Percentiles rank a stretch among this genome's conserved stretches.
Evolutionary conservation across 1,284 basidiomycete genomes (phyloP).

Genomic region (Sphaerobolus stellatus): DNA sequence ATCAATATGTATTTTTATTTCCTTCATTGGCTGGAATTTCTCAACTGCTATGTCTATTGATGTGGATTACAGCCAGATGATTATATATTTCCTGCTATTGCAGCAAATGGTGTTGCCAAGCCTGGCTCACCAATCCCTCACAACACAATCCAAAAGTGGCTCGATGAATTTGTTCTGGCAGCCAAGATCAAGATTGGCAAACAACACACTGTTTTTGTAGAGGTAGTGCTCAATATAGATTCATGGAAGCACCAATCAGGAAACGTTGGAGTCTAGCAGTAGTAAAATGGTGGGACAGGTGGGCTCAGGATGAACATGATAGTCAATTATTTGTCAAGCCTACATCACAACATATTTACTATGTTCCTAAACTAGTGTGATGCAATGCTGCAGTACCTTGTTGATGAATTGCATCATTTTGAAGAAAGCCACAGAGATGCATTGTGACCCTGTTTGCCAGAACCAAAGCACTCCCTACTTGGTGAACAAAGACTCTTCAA

Average conservation of each 20-base stretch:
- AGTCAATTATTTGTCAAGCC: neutral
- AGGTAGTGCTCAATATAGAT: slow-evolving; percentile 39
- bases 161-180: slow-evolving; percentile 23
- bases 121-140: slow-evolving; percentile 24
- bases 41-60: slow-evolving; percentile 21
- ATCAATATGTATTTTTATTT: slow-evolving; percentile 30
- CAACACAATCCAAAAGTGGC: slow-evolving; percentile 25
- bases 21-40: slow-evolving; percentile 25
- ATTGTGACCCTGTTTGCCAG: neutral
- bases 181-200: slow-evolving; percentile 22
- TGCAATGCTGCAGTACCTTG: neutral
- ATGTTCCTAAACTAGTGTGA: neutral
- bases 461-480: no score
- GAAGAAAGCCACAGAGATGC: neutral
- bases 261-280: slow-evolving; percentile 33
- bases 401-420: neutral
- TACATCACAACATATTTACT: neutral
- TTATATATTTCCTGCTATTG: slow-evolving; percentile 36
- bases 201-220: slow-evolving; percentile 37
- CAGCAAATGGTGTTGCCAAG: slow-evolving; percentile 27
- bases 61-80: slow-evolving; percentile 27
- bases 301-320: slow-evolving; percentile 14
- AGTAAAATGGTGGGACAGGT: slow-evolving; percentile 44
- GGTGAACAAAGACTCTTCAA: no score
- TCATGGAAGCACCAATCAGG: slow-evolving; percentile 36